phyloP scores from a whole-genome alignment of 345 rosid species.

The Salix arbutifolia region DNA sequence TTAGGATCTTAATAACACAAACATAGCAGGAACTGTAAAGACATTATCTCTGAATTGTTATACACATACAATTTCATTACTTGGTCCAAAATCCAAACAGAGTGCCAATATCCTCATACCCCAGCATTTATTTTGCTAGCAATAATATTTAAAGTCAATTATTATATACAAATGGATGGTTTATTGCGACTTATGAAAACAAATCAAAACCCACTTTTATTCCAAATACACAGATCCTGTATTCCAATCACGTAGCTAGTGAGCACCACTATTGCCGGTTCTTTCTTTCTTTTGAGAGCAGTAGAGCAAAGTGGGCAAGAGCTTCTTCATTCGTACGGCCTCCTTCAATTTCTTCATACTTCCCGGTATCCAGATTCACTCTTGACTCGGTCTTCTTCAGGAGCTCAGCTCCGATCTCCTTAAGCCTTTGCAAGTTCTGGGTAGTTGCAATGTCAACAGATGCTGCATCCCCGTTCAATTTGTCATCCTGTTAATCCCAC shows the following conservation, averaged over 20 bases:
- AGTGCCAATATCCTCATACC: neutral
- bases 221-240: no score
- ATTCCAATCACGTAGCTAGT: no score
- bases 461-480: slow-evolving; percentile 12
- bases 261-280: neutral
- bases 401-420: slow-evolving; percentile 3
- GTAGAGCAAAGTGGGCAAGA: slow-evolving; percentile 11
- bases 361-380: slow-evolving; percentile 12
- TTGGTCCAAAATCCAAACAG: neutral
- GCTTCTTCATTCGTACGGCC: slow-evolving; percentile 19
- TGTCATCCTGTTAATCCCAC: slow-evolving; percentile 10
- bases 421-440: slow-evolving; percentile 16
- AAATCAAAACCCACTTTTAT: no score
- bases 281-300: slow-evolving; percentile 12
- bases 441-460: slow-evolving; percentile 5
- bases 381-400: slow-evolving; percentile 12
- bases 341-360: slow-evolving; percentile 2
- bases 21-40: no score
- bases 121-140: neutral
- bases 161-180: neutral
- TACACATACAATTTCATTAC: neutral
- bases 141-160: neutral
- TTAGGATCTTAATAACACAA: no score
- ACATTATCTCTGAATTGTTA: no score
- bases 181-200: no score